phyloP scores from a whole-genome alignment of 2,329 filamentous ascomycete genomes.

The Talaromyces amestolkiae region DNA sequence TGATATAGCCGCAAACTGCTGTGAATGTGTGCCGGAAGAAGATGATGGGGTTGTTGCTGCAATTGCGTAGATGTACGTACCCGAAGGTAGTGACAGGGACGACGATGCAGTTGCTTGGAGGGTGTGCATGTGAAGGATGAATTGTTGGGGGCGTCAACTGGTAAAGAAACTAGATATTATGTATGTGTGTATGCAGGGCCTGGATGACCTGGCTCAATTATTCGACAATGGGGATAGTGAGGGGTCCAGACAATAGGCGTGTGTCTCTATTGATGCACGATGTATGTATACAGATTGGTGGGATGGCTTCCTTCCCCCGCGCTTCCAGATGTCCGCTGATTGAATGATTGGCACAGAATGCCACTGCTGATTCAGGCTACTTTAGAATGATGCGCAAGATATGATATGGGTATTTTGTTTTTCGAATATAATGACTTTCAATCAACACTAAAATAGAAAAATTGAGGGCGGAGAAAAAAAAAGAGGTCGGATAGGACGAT shows the following conservation, averaged over 20 bases:
- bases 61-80: constrained; percentile 46
- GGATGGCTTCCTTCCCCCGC: not conserved
- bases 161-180: not conserved
- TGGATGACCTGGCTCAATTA: not conserved
- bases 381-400: not conserved
- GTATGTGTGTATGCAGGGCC: not conserved
- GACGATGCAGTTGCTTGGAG: constrained; percentile 35
- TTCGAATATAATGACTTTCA: not conserved
- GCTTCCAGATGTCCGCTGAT: not conserved
- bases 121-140: constrained; percentile 30
- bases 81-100: constrained; percentile 38
- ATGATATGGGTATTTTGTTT: not conserved
- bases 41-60: constrained; percentile 25
- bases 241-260: not conserved
- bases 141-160: not conserved
- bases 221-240: not conserved
- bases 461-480: not conserved
- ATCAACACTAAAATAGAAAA: not conserved
- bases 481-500: not conserved
- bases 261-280: constrained; percentile 13
- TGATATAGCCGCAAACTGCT: constrained; percentile 42
- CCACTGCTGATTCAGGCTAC: not conserved
- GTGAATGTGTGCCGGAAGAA: constrained; percentile 20
- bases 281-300: not conserved
- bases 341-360: not conserved